Evolutionary conservation across 108 stramenopile genomes (phyloP).

Genomic region (Chaetoceros muelleri): DNA sequence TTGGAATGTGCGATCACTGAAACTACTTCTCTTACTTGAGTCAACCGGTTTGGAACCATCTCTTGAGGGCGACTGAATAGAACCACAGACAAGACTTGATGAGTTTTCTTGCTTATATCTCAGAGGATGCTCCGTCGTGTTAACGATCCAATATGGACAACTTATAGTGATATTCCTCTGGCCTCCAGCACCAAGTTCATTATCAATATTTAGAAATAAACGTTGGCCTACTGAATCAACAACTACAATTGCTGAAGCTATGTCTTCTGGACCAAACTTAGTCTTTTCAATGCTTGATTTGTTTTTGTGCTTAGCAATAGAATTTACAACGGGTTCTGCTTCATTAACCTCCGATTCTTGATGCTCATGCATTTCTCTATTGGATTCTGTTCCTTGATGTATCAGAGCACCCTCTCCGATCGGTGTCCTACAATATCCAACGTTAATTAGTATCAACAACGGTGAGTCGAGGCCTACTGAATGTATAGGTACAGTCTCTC

Average conservation of each 20-base stretch:
- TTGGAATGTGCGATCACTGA: slow-evolving; percentile 10
- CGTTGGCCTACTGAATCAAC: slow-evolving; percentile 85
- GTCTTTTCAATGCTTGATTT: too few relatives aligned
- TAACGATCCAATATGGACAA: slow-evolving; percentile 92
- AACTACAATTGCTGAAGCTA: slow-evolving; percentile 65
- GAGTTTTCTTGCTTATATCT: slow-evolving; percentile 78
- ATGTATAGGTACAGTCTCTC: slow-evolving; percentile 72
- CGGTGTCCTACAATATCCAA: slow-evolving; percentile 84
- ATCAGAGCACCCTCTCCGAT: slow-evolving; percentile 80
- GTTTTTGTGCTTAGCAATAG: too few relatives aligned
- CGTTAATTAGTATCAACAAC: slow-evolving; percentile 78
- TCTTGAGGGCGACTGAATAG: slow-evolving; percentile 37
- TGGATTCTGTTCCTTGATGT: slow-evolving; percentile 53
- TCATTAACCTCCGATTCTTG: too few relatives aligned
- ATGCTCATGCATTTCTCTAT: not conserved
- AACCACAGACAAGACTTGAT: slow-evolving; percentile 51
- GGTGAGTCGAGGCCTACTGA: slow-evolving; percentile 84
- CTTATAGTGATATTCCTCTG: slow-evolving; percentile 77
- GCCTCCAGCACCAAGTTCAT: slow-evolving; percentile 82
- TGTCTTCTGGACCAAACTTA: slow-evolving; percentile 31
- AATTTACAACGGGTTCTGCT: too few relatives aligned
- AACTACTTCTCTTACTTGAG: slow-evolving; percentile 43
- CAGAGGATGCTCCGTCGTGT: slow-evolving; percentile 83
- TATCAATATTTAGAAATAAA: slow-evolving; percentile 72
- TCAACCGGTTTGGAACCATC: slow-evolving; percentile 59